Base-by-base conservation (phyloP, 768 basidiomycete species). In the Exsudoporus frostii region DNA sequence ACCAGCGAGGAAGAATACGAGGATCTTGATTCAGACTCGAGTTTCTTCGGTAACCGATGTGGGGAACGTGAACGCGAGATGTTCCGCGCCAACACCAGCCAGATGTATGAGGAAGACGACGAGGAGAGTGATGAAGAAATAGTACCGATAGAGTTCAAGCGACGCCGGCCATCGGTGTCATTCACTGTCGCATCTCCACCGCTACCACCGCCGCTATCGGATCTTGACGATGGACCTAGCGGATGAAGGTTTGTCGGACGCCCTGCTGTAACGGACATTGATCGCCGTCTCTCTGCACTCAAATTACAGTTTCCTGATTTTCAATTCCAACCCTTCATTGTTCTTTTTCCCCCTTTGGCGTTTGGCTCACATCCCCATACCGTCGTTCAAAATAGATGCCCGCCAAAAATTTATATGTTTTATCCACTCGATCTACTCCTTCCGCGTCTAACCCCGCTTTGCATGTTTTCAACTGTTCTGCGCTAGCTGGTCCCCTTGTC, bases 51-150 rank as follows among this genome's bases (percentile, higher is more conserved):
- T 13, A 63, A 71, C 39, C 70, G 64, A 38, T 64, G 51, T 13
- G 49, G 56, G 53, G 59, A 61, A 48, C 59, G 58, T 24, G 62
- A 66, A 32, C 57, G 52, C 32, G 65, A 65, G 43, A 51, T 55
- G 8, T 58, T 70, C 34, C 70, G 61, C 27, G 64, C 71, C 50
- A 70, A 67, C 52, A 60, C 64, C 45, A 69, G 68, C 55, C 68
- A 63, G 55, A 58, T 67, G 62, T 76, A 70, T 37, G 57, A 54
- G 4, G 62, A 67, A 30, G 70, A 63, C 8, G 71, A 66, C 20
- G 74, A 71, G 43, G 71, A 70, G 55, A 69, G 66, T 41, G 73
- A 69, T 4, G 75, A 75, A 20, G 74, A 73, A 50, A 64, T 33
- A 22, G 51, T 59, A 19, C 66, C 71, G 47, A 64, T 70, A 57